Evolutionary conservation across 352 stramenopile species (phyloP).

Genomic region (Globisporangium canariense): DNA sequence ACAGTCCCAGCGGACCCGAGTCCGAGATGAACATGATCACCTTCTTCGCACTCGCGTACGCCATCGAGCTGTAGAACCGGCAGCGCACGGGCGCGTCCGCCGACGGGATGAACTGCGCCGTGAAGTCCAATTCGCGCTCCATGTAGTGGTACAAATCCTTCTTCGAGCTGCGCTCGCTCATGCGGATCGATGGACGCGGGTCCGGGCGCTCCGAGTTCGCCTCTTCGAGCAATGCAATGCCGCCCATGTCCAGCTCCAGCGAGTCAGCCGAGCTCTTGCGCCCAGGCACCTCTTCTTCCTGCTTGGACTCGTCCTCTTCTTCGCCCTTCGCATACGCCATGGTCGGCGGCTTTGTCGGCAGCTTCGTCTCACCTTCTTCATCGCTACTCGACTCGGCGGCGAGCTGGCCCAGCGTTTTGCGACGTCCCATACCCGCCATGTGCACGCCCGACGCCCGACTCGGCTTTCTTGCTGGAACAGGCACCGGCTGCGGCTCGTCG

Average conservation of each 20-base stretch:
- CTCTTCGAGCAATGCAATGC: constrained; percentile 75
- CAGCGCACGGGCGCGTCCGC: constrained; percentile 84
- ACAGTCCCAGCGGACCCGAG: constrained; percentile 80
- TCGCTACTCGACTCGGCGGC: constrained; percentile 81
- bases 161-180: constrained; percentile 53
- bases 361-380: constrained; percentile 49
- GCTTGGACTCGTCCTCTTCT: constrained; percentile 40
- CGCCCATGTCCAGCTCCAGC: constrained; percentile 73
- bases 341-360: constrained; percentile 52
- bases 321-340: constrained; percentile 30
- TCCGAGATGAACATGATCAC: constrained; percentile 85
- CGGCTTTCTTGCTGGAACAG: constrained; percentile 32
- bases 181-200: constrained; percentile 30
- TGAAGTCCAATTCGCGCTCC: constrained; percentile 83
- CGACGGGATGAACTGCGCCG: constrained; percentile 80
- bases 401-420: constrained; percentile 67
- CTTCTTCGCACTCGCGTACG: constrained; percentile 84
- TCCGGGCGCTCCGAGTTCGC: constrained; percentile 23
- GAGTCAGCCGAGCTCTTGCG: constrained; percentile 79
- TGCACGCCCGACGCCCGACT: constrained; percentile 37
- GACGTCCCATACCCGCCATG: constrained; percentile 58
- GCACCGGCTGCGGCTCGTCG: constrained; percentile 58
- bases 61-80: constrained; percentile 87
- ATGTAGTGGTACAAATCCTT: constrained; percentile 88
- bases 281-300: constrained; percentile 18